A percentile compares a stretch with the other conserved stretches of the same genome.
Evolutionary conservation across 1,284 basidiomycete genomes (phyloP).

Genomic region (Cutaneotrichosporon mucoides): DNA sequence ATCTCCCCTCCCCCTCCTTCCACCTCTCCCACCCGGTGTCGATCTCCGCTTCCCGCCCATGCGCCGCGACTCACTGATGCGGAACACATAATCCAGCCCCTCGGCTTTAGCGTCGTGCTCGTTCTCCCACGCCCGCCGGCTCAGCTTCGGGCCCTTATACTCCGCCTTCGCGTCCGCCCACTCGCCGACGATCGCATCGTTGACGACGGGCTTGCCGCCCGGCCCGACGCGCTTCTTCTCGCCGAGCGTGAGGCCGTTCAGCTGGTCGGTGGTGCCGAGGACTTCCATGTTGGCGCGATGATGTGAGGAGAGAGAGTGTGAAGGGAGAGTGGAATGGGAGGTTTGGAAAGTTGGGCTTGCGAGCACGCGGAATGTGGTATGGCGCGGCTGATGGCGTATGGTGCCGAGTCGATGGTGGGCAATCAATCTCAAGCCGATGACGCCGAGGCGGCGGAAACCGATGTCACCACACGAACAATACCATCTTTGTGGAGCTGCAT

Average conservation of each 20-base stretch:
- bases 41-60: not conserved
- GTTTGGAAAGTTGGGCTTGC: too few relatives aligned
- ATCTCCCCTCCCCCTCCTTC: not conserved
- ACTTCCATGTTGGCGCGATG: too few relatives aligned
- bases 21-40: not conserved
- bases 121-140: conserved; percentile 1
- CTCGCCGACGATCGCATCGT: conserved; percentile 7
- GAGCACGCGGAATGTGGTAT: too few relatives aligned
- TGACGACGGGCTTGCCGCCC: conserved; percentile 2
- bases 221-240: not conserved
- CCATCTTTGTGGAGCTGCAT: too few relatives aligned
- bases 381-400: too few relatives aligned
- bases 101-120: conserved; percentile 2
- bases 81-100: conserved; percentile 14
- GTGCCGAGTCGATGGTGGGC: too few relatives aligned
- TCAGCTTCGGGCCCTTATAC: conserved; percentile 13
- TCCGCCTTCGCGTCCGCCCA: conserved; percentile 7
- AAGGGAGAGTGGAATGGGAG: too few relatives aligned
- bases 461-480: too few relatives aligned
- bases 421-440: too few relatives aligned
- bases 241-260: not conserved
- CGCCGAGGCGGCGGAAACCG: too few relatives aligned
- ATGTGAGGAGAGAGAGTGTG: too few relatives aligned
- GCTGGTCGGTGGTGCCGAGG: not conserved
- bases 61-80: conserved; percentile 6